Evolutionary conservation across 192 early-diverging fungal species (phyloP), one percentile per base, ranked within the genome.

Genomic region (Lunasporangiospora selenospora): DNA sequence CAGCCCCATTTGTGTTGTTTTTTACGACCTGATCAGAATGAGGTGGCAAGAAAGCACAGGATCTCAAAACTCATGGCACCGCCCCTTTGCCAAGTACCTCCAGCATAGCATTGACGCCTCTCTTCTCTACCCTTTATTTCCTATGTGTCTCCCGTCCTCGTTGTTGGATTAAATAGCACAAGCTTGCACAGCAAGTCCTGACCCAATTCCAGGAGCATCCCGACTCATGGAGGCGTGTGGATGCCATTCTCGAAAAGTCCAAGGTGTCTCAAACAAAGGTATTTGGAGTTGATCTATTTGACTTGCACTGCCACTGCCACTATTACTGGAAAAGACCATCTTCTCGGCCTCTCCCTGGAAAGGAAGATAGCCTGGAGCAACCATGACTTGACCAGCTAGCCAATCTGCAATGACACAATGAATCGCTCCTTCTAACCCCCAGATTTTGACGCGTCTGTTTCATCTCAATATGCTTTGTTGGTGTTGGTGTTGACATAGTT

Each of bases 201-300:
- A 92, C 91, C 41, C 90, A 95, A 76, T 98, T 99, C 67, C 90
- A 95, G 81, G 93, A 95, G 40, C 88, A 98, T 62, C 94, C 94
- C 34, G 93, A 98, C 33, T 85, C 98, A 24, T 99, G 98, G 98
- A 92, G 92, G 62, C 83, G 89, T 54, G 97, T 94, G 15, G 98
- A 99, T 66, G 83, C 80, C 11, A 97, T 99, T 66, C 81, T 99
- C 51, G 93, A 93, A 57, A 83, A 87, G 34, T 92, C 95, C 15
- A 81, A 81, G 65, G 81, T 86, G 19, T 56, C 88, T 40, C 85
- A 93, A 65, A 90, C 95, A 46, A 98, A 97, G 88, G 96, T 95
- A 87, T 15, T 12, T n/a, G 32, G 18, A 7, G n/a, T n/a, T n/a
- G n/a, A n/a, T n/a, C n/a, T n/a, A n/a, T n/a, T n/a, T n/a, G n/a